Evolutionary conservation across 805 yeast genomes (phyloP).

Genomic region (Clavispora santaluciae): DNA sequence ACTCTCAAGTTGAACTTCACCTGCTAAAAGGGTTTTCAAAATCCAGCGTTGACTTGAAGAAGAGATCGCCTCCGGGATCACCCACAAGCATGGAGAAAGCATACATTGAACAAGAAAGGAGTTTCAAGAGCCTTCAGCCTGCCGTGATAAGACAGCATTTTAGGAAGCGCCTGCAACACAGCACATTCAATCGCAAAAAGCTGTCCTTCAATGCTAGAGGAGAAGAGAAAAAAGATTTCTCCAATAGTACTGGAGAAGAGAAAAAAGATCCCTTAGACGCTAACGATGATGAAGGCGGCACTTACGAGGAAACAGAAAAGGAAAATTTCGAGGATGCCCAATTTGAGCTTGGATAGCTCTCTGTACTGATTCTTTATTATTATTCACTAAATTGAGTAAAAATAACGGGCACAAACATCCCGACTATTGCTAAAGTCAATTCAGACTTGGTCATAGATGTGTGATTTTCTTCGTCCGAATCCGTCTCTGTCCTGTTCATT

Average conservation of each 20-base stretch:
- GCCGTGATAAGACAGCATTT: not conserved
- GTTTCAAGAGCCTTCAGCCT: not conserved
- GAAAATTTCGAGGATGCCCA: not conserved
- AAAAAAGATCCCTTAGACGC: not conserved
- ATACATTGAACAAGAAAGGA: not conserved
- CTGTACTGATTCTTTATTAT: not conserved
- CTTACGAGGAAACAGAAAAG: not conserved
- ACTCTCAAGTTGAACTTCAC: constrained; percentile 36
- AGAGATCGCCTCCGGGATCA: constrained; percentile 4
- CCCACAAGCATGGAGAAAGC: not conserved
- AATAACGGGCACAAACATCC: not conserved
- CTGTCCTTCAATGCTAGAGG: not conserved
- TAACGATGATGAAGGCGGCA: not conserved
- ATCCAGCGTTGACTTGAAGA: not conserved
- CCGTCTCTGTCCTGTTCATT: not conserved
- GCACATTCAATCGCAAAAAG: not conserved
- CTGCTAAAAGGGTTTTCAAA: constrained; percentile 26
- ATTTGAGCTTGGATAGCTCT: not conserved
- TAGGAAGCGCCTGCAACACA: not conserved
- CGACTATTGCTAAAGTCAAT: not conserved
- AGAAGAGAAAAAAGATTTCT: not conserved
- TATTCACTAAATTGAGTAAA: not conserved
- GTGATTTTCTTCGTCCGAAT: not conserved
- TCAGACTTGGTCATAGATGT: not conserved
- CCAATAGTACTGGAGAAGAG: not conserved